Percentiles rank a stretch among this genome's conserved stretches.
phyloP scores from a whole-genome alignment of 768 basidiomycete genomes.

The Lactifluus piperatus region DNA sequence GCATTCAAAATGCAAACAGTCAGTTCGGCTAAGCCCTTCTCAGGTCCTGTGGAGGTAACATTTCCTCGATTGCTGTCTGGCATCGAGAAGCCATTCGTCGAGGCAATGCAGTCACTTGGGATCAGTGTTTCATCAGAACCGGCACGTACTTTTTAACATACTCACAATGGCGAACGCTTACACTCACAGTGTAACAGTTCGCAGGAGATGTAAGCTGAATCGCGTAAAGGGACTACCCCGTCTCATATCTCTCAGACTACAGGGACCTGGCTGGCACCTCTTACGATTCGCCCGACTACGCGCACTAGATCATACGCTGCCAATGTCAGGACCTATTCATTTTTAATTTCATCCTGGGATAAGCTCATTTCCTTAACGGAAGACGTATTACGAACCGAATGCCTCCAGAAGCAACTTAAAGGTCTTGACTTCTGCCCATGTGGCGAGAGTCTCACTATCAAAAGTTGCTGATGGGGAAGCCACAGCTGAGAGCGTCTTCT shows the following conservation, averaged over 20 bases:
- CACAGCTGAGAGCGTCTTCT: constrained; percentile 7
- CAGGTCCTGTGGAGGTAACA: constrained; percentile 12
- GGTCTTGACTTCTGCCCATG: constrained; percentile 20
- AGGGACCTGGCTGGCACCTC: constrained; percentile 6
- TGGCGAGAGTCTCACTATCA: constrained; percentile 6
- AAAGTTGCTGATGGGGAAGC: not conserved
- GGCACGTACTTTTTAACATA: not conserved
- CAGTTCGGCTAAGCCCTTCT: not conserved
- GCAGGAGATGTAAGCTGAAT: constrained; percentile 11
- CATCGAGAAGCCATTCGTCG: constrained; percentile 3
- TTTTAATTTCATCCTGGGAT: no score
- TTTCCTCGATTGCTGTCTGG: constrained; percentile 1
- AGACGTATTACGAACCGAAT: constrained; percentile 22
- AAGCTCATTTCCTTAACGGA: not conserved
- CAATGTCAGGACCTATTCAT: constrained; percentile 2
- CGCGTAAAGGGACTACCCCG: not conserved
- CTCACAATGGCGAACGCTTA: not conserved
- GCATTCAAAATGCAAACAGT: not conserved
- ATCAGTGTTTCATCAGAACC: not conserved
- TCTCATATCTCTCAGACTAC: constrained; percentile 4
- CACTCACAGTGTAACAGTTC: constrained; percentile 1
- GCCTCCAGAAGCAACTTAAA: constrained; percentile 18
- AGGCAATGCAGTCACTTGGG: not conserved
- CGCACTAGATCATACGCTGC: constrained; percentile 12
- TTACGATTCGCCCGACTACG: constrained; percentile 1